These are phyloP conservation scores for Colletotrichum neosansevieriae DNA, from an alignment of 2,329 filamentous ascomycete genomes.

Conservation along the genomic window DNA sequence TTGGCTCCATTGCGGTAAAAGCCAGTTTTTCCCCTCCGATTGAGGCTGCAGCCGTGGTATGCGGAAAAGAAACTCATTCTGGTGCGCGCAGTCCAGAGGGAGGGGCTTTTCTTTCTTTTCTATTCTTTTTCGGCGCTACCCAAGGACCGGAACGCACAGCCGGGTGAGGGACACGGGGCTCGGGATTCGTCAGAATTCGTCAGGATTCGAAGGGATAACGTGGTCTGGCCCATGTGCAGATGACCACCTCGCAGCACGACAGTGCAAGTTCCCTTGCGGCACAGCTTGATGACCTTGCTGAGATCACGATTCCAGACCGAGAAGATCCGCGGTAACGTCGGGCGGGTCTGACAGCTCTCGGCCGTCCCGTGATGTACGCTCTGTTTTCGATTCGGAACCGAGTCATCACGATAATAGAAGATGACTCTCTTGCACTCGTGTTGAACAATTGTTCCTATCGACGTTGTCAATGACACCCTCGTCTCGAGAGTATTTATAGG, in stretches of 20 bases:
- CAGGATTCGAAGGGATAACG: conserved; percentile 2
- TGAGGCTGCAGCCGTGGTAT: background rate
- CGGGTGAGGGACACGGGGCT: background rate
- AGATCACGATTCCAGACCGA: too few species aligned
- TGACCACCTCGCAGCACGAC: background rate
- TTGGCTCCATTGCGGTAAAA: too few species aligned
- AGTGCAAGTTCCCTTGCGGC: too few species aligned
- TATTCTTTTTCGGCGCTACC: background rate
- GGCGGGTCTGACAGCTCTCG: too few species aligned
- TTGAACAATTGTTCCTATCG: too few species aligned
- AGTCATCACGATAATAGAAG: too few species aligned
- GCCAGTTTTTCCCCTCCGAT: conserved; percentile 5
- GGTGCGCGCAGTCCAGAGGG: conserved; percentile 10
- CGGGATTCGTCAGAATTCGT: background rate
- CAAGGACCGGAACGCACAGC: conserved; percentile 6
- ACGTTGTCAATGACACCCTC: too few species aligned
- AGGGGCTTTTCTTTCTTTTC: background rate
- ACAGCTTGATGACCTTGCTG: background rate
- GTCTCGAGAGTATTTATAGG: too few species aligned
- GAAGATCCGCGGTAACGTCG: too few species aligned
- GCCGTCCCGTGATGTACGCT: too few species aligned
- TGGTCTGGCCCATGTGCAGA: background rate
- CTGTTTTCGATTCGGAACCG: too few species aligned
- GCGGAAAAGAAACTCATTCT: conserved; percentile 9
- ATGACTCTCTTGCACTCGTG: too few species aligned